These are phyloP conservation scores for Curvularia sp. DNA, from an alignment of 2,329 filamentous ascomycete genomes.

Conservation along the genomic window DNA sequence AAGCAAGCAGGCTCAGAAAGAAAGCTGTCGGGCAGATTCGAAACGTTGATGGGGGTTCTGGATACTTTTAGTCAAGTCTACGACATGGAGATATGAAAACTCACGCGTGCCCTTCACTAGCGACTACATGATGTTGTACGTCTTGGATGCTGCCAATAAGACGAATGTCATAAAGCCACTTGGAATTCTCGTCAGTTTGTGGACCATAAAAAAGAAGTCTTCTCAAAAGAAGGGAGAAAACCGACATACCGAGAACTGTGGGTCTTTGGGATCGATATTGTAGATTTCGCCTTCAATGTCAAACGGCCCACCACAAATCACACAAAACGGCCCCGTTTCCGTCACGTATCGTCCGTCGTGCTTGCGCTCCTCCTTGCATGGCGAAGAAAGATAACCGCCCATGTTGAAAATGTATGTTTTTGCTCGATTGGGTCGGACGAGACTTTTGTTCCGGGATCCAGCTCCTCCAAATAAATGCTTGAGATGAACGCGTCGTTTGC, in stretches of 20 bases:
- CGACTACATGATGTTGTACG: constrained; percentile 20
- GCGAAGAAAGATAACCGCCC: constrained; percentile 26
- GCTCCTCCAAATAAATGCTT: neutral
- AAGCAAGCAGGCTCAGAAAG: constrained; percentile 30
- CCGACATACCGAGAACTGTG: constrained; percentile 26
- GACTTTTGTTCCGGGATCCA: neutral
- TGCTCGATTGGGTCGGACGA: neutral
- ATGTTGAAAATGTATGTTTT: constrained; percentile 9
- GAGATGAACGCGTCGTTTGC: constrained; percentile 4
- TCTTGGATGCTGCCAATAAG: constrained; percentile 27
- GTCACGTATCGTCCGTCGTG: constrained; percentile 30
- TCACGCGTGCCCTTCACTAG: constrained; percentile 15
- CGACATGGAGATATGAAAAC: neutral
- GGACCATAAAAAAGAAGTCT: neutral
- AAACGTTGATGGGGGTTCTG: constrained; percentile 19
- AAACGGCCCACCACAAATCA: constrained; percentile 38
- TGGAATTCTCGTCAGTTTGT: neutral
- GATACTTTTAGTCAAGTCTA: neutral
- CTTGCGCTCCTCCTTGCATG: constrained; percentile 17
- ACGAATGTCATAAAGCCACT: constrained; percentile 38
- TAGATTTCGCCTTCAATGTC: constrained; percentile 32
- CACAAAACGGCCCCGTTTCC: constrained; percentile 34
- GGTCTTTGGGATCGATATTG: constrained; percentile 28
- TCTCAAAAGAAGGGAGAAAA: neutral
- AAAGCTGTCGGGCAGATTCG: constrained; percentile 19